These are phyloP conservation scores for Ceratocystis cubensis DNA, from an alignment of 2,329 filamentous ascomycete species.

Conservation along the genomic window DNA sequence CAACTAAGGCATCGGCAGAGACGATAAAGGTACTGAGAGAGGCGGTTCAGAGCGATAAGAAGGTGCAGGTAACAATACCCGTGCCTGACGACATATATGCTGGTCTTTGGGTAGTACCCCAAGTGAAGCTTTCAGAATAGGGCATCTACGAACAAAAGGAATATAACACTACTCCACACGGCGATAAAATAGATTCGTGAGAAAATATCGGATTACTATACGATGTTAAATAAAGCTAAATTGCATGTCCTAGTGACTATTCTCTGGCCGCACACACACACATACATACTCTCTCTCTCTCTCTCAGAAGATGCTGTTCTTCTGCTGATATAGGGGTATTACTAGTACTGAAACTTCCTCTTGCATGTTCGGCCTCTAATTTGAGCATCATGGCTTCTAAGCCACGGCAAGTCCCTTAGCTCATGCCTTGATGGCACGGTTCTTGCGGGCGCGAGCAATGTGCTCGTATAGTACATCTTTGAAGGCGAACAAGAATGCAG, in stretches of 20 bases:
- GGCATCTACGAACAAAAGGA: background rate
- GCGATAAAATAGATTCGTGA: conserved; percentile 1
- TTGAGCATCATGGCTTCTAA: background rate
- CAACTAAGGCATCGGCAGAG: background rate
- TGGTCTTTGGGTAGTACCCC: conserved; percentile 18
- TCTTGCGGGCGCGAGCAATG: conserved; percentile 52
- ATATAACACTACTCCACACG: background rate
- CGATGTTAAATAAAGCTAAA: background rate
- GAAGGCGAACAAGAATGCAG: conserved; percentile 92
- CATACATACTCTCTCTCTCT: too few relatives aligned
- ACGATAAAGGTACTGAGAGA: conserved; percentile 32
- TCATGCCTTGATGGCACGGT: conserved; percentile 31
- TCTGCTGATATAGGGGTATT: background rate
- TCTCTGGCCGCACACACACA: background rate
- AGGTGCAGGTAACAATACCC: conserved; percentile 11
- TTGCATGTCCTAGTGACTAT: background rate
- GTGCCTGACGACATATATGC: conserved; percentile 11
- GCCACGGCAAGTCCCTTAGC: background rate
- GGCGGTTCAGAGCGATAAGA: conserved; percentile 31
- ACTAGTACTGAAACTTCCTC: background rate
- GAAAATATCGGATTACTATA: background rate
- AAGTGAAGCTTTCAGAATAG: conserved; percentile 1
- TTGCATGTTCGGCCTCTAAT: background rate
- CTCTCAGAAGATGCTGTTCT: background rate
- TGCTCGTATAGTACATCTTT: conserved; percentile 91